These are phyloP conservation scores for Eurotiales sp. DNA, from an alignment of 2,329 filamentous ascomycete genomes.

Conservation along the genomic window DNA sequence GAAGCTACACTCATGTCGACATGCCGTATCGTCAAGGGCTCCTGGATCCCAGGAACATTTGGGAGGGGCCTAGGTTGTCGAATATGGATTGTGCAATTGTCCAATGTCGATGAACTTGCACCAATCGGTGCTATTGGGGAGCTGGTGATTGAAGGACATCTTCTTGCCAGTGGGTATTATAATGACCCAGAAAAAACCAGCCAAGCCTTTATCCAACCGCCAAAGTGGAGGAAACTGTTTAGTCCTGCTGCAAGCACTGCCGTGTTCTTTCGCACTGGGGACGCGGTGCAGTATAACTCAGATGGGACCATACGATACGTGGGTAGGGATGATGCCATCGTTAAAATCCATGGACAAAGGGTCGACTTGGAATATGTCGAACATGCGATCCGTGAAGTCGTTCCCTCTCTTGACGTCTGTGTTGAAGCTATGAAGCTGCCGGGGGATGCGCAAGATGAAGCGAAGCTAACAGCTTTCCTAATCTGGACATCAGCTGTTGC, in stretches of 20 bases:
- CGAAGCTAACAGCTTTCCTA: not conserved
- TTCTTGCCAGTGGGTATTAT: constrained; percentile 44
- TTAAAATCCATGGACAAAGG: constrained; percentile 41
- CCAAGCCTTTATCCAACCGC: constrained; percentile 33
- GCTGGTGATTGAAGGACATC: constrained; percentile 39
- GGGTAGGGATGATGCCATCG: constrained; percentile 34
- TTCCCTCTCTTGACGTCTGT: constrained; percentile 30
- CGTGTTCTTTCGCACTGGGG: constrained; percentile 34
- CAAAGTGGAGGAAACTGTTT: constrained; percentile 31
- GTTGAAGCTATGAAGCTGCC: not conserved
- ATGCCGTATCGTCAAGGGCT: not conserved
- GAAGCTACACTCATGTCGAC: constrained; percentile 24
- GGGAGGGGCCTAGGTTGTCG: constrained; percentile 40
- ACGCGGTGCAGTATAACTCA: constrained; percentile 31
- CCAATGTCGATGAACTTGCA: constrained; percentile 41
- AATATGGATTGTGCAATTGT: constrained; percentile 43
- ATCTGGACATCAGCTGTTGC: not conserved
- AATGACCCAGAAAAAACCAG: constrained; percentile 36
- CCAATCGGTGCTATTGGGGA: constrained; percentile 40
- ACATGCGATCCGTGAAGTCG: constrained; percentile 23
- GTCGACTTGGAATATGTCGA: constrained; percentile 42
- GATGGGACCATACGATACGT: constrained; percentile 31
- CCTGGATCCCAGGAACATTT: constrained; percentile 9
- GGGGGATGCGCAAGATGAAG: not conserved
- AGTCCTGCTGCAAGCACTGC: constrained; percentile 26